These are phyloP conservation scores for Xylariaceae sp. DNA, from an alignment of 2,329 filamentous ascomycete genomes.

Conservation along the genomic window DNA sequence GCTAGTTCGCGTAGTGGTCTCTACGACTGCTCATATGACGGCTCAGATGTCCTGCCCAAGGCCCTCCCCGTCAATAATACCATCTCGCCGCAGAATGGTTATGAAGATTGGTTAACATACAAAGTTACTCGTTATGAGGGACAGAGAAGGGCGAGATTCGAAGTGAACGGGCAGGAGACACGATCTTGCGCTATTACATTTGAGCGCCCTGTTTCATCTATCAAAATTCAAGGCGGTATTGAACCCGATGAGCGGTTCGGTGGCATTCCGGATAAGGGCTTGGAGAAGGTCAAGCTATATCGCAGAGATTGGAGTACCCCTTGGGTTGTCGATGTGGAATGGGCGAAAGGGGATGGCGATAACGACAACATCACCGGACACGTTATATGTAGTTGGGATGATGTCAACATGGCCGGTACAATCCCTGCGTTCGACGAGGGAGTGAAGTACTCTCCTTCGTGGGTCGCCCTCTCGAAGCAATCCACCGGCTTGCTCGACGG, in stretches of 20 bases:
- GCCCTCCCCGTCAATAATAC: conserved; percentile 46
- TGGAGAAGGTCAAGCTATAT: conserved; percentile 71
- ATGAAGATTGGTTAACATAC: conserved; percentile 59
- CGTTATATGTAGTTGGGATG: conserved; percentile 80
- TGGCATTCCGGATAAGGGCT: conserved; percentile 55
- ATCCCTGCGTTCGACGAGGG: conserved; percentile 85
- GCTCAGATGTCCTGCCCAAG: conserved; percentile 53
- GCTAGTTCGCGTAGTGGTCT: conserved; percentile 46
- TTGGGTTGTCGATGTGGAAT: conserved; percentile 72
- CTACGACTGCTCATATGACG: conserved; percentile 65
- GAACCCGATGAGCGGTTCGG: conserved; percentile 61
- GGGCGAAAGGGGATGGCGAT: conserved; percentile 41
- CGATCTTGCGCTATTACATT: conserved; percentile 72
- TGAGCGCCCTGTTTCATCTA: conserved; percentile 58
- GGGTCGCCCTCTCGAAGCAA: conserved; percentile 72
- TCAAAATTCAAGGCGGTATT: conserved; percentile 57
- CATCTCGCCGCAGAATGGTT: conserved; percentile 39
- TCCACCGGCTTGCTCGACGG: conserved; percentile 78
- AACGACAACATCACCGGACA: conserved; percentile 50
- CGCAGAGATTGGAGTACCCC: conserved; percentile 70
- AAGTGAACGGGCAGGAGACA: conserved; percentile 67
- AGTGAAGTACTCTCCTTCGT: conserved; percentile 67
- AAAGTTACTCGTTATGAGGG: conserved; percentile 45
- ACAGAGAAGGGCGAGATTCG: conserved; percentile 53
- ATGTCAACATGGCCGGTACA: conserved; percentile 63